Evolutionary conservation across 2,329 filamentous ascomycete genomes (phyloP), one percentile per base, ranked within the genome.

Genomic region (Hypoxylon rubiginosum): DNA sequence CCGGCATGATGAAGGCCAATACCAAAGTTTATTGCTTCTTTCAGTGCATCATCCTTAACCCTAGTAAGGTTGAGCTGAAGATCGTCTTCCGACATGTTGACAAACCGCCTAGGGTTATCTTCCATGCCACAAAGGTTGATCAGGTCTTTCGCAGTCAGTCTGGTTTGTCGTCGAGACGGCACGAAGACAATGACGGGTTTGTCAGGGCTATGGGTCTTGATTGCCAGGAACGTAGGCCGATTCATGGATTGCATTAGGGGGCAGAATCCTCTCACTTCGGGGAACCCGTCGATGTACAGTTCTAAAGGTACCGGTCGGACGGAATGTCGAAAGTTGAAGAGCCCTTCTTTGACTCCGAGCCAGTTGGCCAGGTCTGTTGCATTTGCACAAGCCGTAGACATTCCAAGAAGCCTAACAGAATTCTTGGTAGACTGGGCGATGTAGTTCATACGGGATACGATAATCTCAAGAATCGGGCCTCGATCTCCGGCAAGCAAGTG

Each of bases 191-290:
- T 99, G 8, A 98, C 96, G 0, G 96, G 96, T 79, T 99, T 98
- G 57, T 94, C 91, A 0, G 97, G 96, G 45, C 94, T 97, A 79
- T 99, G 97, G 10, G 91, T 93, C 79, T 99, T 97, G 79, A 99
- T 96, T 0, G 96, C 96, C 32, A 98, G 83, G 80, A 98, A 99
- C 0, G 96, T 97, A 1, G 96, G 96, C 6, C 96, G 88, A 76
- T 99, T 99, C 96, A 99, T 99, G 0, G 94, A 97, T 80, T 98
- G 95, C 96, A 99, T 99, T 70, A 99, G 81, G 0, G 96, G 94
- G 74, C 95, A 98, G 82, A 99, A 99, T 0, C 96, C 96, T 64
- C 95, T 88, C 71, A 96, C 91, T 75, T 98, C 93, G 0, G 96
- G 94, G 77, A 99, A 99, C 0, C 96, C 97, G 77, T 99, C 96